phyloP scores from a whole-genome alignment of 768 basidiomycete genomes.

The Russula sp. region DNA sequence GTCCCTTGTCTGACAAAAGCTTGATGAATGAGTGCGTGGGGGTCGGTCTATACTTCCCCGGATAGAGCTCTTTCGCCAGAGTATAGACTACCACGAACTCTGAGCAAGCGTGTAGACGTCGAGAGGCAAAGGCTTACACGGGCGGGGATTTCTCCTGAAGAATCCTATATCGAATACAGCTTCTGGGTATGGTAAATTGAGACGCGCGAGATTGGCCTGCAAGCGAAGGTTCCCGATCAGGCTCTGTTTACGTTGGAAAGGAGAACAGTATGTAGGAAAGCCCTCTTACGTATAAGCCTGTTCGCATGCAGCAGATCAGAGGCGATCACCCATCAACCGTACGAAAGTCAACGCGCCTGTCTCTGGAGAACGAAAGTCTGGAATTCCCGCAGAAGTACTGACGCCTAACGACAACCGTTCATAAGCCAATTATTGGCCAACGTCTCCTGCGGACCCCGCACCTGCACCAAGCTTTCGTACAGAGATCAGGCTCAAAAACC shows the following conservation, averaged over 20 bases:
- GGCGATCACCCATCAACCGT: background rate
- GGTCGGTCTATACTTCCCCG: slow-evolving; percentile 86
- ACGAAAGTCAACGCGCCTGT: slow-evolving; percentile 54
- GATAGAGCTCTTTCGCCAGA: slow-evolving; percentile 90
- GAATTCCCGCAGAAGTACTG: slow-evolving; percentile 79
- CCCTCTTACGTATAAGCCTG: slow-evolving; percentile 55
- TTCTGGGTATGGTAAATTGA: slow-evolving; percentile 88
- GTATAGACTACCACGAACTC: slow-evolving; percentile 61
- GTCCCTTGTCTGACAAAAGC: slow-evolving; percentile 64
- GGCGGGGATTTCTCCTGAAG: slow-evolving; percentile 75
- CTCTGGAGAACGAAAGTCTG: slow-evolving; percentile 84
- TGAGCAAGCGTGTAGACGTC: background rate
- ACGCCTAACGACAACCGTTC: slow-evolving; percentile 47
- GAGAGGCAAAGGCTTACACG: slow-evolving; percentile 50
- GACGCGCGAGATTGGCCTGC: slow-evolving; percentile 71
- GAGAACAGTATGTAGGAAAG: background rate
- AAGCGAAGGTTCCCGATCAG: slow-evolving; percentile 2
- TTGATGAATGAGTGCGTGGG: slow-evolving; percentile 86
- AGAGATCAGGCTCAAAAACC: background rate
- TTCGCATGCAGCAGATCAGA: background rate
- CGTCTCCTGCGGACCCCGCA: slow-evolving; percentile 12
- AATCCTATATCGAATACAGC: slow-evolving; percentile 92
- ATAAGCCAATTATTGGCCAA: background rate
- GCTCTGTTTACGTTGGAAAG: background rate
- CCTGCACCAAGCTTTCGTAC: slow-evolving; percentile 29